phyloP scores from a whole-genome alignment of 139 green algal genomes.

The Edaphochlamys debaryana region DNA sequence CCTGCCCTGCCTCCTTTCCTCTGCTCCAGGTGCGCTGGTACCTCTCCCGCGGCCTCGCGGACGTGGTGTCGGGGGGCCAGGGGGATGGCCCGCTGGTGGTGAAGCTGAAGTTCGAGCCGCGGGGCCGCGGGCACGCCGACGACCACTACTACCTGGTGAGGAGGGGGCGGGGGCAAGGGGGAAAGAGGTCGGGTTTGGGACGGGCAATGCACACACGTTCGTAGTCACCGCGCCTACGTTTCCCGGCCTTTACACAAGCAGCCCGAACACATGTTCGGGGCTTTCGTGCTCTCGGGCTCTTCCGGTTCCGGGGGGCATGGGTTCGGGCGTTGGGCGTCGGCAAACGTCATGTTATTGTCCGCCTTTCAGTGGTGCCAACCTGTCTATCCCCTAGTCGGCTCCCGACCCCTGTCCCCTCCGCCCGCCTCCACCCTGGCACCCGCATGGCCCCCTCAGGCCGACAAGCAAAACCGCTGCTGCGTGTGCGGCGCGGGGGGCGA shows the following conservation, averaged over 20 bases:
- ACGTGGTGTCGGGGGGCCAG: not conserved
- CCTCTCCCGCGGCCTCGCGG: slow-evolving; percentile 44
- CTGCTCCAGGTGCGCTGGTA: slow-evolving; percentile 36
- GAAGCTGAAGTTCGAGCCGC: slow-evolving; percentile 51
- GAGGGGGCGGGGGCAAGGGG: not conserved
- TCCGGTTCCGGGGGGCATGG: too few relatives aligned
- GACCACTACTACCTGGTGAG: slow-evolving; percentile 58
- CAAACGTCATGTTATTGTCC: too few relatives aligned
- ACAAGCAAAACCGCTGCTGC: slow-evolving; percentile 54
- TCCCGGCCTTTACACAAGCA: too few relatives aligned
- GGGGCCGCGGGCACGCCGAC: slow-evolving; percentile 46
- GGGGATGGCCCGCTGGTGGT: slow-evolving; percentile 39
- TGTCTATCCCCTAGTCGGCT: too few relatives aligned
- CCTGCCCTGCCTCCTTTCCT: not conserved
- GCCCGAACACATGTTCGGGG: too few relatives aligned
- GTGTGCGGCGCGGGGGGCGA: slow-evolving; percentile 49
- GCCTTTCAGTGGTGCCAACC: too few relatives aligned
- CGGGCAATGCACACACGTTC: too few relatives aligned
- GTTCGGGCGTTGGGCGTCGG: too few relatives aligned
- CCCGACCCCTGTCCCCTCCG: not conserved
- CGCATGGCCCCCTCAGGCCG: not conserved
- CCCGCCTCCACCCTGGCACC: not conserved
- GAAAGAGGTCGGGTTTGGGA: too few relatives aligned
- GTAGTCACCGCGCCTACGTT: too few relatives aligned
- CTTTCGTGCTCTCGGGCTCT: too few relatives aligned